Evolutionary conservation across 352 stramenopile species (phyloP).

Genomic region (Pythium sp.): DNA sequence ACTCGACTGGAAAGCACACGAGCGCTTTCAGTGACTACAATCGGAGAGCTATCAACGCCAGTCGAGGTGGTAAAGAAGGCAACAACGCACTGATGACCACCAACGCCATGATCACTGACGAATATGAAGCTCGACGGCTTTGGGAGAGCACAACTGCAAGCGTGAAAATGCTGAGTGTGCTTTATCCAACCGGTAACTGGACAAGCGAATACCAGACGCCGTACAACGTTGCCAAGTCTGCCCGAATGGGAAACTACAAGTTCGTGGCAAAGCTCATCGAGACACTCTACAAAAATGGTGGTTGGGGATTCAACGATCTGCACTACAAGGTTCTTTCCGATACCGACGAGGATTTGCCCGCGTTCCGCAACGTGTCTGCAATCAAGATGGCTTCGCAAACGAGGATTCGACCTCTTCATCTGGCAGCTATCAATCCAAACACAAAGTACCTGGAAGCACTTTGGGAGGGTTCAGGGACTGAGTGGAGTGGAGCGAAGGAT

Average conservation of each 20-base stretch:
- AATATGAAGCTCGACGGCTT: constrained; percentile 26
- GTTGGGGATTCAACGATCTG: constrained; percentile 64
- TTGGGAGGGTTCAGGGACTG: constrained; percentile 52
- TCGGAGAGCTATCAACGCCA: constrained; percentile 75
- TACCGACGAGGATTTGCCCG: constrained; percentile 31
- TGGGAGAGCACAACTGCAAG: constrained; percentile 46
- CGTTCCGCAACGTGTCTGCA: constrained; percentile 59
- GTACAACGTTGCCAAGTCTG: constrained; percentile 26
- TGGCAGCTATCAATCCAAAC: constrained; percentile 77
- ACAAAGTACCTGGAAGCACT: constrained; percentile 56
- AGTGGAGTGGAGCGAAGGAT: constrained; percentile 52
- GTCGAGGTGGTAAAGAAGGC: constrained; percentile 72
- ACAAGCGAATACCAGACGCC: constrained; percentile 19
- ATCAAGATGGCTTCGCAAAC: constrained; percentile 68
- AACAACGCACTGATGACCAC: constrained; percentile 63
- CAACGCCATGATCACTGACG: background rate
- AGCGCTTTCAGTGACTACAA: constrained; percentile 83
- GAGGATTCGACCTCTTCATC: constrained; percentile 61
- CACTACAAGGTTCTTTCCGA: constrained; percentile 56
- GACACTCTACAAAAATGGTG: constrained; percentile 38
- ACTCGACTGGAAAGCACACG: constrained; percentile 75
- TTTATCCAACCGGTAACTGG: constrained; percentile 67
- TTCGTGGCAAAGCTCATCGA: constrained; percentile 39
- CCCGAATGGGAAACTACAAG: constrained; percentile 35
- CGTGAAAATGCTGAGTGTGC: constrained; percentile 59